A percentile compares a stretch with the other conserved stretches of the same genome.
Conservation (phyloP, 306 rosid species). For the Erythrophleum fordii region DNA sequence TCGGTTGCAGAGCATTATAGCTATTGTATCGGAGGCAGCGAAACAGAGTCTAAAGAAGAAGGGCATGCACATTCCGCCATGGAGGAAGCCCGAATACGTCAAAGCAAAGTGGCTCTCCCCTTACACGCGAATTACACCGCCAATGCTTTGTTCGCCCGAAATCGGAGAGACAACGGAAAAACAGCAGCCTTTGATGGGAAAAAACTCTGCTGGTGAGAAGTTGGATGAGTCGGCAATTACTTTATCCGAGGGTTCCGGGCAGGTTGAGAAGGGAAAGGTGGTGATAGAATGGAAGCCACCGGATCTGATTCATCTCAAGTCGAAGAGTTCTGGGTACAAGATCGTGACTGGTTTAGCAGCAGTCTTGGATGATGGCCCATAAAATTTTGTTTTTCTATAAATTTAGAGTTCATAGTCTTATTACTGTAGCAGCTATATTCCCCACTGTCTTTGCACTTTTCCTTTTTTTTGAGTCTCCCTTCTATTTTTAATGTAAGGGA, state of each 20-base stretch:
- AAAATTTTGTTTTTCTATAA: slow-evolving; percentile 46
- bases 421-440: slow-evolving; percentile 44
- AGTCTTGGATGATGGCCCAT: slow-evolving; percentile 58
- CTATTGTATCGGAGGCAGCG: slow-evolving; percentile 74
- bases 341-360: slow-evolving; percentile 67
- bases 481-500: slow-evolving; percentile 69
- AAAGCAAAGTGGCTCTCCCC: slow-evolving; percentile 79
- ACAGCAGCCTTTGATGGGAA: slow-evolving; percentile 8
- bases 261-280: slow-evolving; percentile 28
- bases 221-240: slow-evolving; percentile 35
- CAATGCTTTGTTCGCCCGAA: neutral
- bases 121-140: slow-evolving; percentile 37
- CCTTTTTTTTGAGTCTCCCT: slow-evolving; percentile 46
- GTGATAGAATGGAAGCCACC: slow-evolving; percentile 58
- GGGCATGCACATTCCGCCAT: slow-evolving; percentile 80
- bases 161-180: slow-evolving; percentile 1
- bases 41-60: slow-evolving; percentile 81
- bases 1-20: slow-evolving; percentile 59
- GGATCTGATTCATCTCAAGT: slow-evolving; percentile 43
- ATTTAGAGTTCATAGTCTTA: slow-evolving; percentile 34
- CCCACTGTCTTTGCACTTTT: neutral
- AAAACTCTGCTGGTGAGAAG: slow-evolving; percentile 15
- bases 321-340: slow-evolving; percentile 53
- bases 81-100: slow-evolving; percentile 77
- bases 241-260: slow-evolving; percentile 29